Base-by-base conservation (phyloP, 1,284 basidiomycete genomes). In the Vanrija sp. region DNA sequence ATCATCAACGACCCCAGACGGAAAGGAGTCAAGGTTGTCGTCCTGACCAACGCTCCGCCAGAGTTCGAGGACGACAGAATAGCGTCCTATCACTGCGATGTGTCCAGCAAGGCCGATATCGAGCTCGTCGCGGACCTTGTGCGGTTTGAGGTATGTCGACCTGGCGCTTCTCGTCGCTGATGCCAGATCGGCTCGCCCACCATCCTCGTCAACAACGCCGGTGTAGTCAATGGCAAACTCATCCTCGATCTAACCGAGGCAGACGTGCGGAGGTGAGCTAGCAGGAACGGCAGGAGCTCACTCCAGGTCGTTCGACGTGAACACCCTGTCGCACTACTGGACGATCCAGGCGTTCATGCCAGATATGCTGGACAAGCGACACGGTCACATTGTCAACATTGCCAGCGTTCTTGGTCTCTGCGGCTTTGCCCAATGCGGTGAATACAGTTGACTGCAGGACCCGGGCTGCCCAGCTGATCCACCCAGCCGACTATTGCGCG, bases 131-230 rank as follows among this genome's bases (percentile, higher is more conserved):
- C 89, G 1, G 84, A 85, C 66, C 80, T 78, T 69, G 81, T 96
- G 52, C 74, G 85, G 16, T 81, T 88, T 67, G 89, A 94, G 79
- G 89, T 90, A 57, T 78, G 44, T 18, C 25, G 12, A 6, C 21
- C 19, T 43, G 14, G n/a, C 12, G 26, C 9, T 6, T 5, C 40
- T 1, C 23, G 25, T 5, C 34, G 38, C 44, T 47, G 18, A 46
- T 49, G 23, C n/a, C 65, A 92, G 89, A 80, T 94, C 51, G 92
- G 92, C 6, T 82, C 88, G 51, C 89, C 92, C 1, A 95, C 95
- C 0, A 83, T 98, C 29, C 77, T 98, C 15, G 81, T 98, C 67
- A 98, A 98, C 78, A 98, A 97, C 68, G 95, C 95, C 1, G 95
- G 93, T n/a, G 85, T 97, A 52, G 89, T 90, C 29, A 87, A 93